phyloP scores from a whole-genome alignment of 2,329 filamentous ascomycete genomes.

The Cadophora sp. region DNA sequence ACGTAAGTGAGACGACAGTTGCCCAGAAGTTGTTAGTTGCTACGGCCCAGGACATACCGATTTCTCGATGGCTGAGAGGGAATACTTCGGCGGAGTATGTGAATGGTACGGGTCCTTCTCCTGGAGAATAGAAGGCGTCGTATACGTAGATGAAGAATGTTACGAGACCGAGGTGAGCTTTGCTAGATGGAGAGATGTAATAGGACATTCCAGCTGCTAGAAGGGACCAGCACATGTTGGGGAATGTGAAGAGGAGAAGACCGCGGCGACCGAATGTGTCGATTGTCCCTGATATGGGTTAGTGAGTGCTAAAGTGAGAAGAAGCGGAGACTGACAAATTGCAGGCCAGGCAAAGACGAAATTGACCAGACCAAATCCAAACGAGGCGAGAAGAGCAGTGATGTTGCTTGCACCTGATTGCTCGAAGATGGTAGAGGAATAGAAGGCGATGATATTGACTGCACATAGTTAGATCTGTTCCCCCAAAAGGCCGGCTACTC shows the following conservation, averaged over 20 bases:
- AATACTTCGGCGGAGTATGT: constrained; percentile 69
- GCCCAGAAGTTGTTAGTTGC: constrained; percentile 67
- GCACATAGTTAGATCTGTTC: constrained; percentile 15
- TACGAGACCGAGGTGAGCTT: constrained; percentile 58
- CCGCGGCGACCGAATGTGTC: constrained; percentile 70
- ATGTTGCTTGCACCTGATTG: constrained; percentile 56
- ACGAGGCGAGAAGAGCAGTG: constrained; percentile 64
- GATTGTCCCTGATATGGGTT: constrained; percentile 53
- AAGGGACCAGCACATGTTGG: constrained; percentile 72
- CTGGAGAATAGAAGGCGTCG: constrained; percentile 66
- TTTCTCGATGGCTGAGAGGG: constrained; percentile 67
- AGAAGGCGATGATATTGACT: constrained; percentile 76
- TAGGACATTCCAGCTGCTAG: constrained; percentile 67
- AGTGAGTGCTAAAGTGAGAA: not conserved
- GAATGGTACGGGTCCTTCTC: constrained; percentile 68
- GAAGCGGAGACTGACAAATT: constrained; percentile 45
- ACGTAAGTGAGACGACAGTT: constrained; percentile 65
- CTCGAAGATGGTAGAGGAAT: constrained; percentile 70
- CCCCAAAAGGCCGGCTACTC: not conserved
- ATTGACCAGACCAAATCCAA: constrained; percentile 70
- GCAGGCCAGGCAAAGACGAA: constrained; percentile 66
- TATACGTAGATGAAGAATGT: constrained; percentile 71
- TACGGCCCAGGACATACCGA: constrained; percentile 69
- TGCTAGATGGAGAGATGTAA: constrained; percentile 50
- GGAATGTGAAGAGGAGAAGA: constrained; percentile 65